Evolutionary conservation across 805 yeast species (phyloP), one percentile per base, ranked within the genome.

Genomic region (Lachancea kluyveri): DNA sequence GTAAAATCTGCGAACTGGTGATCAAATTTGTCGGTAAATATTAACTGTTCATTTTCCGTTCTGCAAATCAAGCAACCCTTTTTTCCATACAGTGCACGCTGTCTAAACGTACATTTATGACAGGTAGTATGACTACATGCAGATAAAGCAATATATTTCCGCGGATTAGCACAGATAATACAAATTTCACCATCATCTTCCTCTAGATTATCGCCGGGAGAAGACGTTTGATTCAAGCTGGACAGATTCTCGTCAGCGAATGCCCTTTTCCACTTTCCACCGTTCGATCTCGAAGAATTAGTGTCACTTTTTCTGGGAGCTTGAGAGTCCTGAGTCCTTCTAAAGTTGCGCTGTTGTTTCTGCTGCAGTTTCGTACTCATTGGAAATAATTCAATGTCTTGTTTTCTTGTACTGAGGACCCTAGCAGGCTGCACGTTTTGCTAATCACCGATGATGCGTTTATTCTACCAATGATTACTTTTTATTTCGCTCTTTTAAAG

Each of bases 121-220:
- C 99, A 92, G 0, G 87, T 76, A 20, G 66, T 70, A 53, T 92
- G 97, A 46, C 79, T 77, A 58, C 99, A 92, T 0, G 86, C 83
- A 2, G 92, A 72, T 7, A 82, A 49, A 0, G 94, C 85, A 3
- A 77, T 75, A 44, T 67, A 71, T n/a, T 46, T 43, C 17, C 86
- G 66, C 18, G 63, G 62, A 27, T 83, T 80, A 0, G 96, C 92
- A 62, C 99, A 92, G 36, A 92, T 83, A 14, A 87, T 60, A 67
- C 96, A 88, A 19, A 59, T 50, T 8, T 69, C 69, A 6, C 46
- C 57, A n/a, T 60, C 68, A 22, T 61, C 65, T 11, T 56, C 57
- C 10, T 52, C 59, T 5, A 54, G 60, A 6, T n/a, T n/a, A n/a
- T n/a, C n/a, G n/a, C n/a, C n/a, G n/a, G n/a, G n/a, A n/a, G n/a